Conservation (phyloP, 306 rosid genomes). For the Begonia masoniana region DNA sequence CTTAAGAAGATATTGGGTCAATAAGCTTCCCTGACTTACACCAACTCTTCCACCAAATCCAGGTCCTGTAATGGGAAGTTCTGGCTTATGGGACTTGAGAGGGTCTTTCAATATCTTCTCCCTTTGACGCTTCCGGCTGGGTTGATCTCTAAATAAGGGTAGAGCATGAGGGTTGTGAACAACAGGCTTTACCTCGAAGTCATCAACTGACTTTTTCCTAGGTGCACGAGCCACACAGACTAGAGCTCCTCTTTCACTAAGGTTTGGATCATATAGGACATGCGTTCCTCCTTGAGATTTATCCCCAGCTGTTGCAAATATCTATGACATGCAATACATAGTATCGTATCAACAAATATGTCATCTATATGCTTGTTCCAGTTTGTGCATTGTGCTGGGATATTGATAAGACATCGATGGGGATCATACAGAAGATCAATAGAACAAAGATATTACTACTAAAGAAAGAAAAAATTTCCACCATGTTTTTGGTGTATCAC, state of each 20-base stretch:
- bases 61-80: conserved; percentile 87
- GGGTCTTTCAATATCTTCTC: conserved; percentile 87
- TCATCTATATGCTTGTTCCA: neutral
- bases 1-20: conserved; percentile 92
- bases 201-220: conserved; percentile 78
- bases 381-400: neutral
- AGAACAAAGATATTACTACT: too few species aligned
- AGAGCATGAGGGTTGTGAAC: conserved; percentile 88
- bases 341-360: neutral
- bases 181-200: conserved; percentile 78
- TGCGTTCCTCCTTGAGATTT: conserved; percentile 95
- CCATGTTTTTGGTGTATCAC: too few species aligned
- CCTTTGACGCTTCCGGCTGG: conserved; percentile 86
- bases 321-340: conserved; percentile 19
- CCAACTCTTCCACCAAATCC: conserved; percentile 98
- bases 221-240: conserved; percentile 97
- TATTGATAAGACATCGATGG: neutral
- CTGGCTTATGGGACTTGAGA: conserved; percentile 88
- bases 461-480: too few species aligned
- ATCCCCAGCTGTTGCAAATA: conserved; percentile 78
- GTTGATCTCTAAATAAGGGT: conserved; percentile 88
- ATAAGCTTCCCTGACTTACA: conserved; percentile 74
- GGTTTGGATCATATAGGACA: conserved; percentile 65
- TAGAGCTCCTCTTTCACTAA: conserved; percentile 93
- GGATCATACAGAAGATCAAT: too few species aligned